Evolutionary conservation across 148 eudicot genomes (phyloP), one percentile per base, ranked within the genome.

Genomic region (Talinum fruticosum): DNA sequence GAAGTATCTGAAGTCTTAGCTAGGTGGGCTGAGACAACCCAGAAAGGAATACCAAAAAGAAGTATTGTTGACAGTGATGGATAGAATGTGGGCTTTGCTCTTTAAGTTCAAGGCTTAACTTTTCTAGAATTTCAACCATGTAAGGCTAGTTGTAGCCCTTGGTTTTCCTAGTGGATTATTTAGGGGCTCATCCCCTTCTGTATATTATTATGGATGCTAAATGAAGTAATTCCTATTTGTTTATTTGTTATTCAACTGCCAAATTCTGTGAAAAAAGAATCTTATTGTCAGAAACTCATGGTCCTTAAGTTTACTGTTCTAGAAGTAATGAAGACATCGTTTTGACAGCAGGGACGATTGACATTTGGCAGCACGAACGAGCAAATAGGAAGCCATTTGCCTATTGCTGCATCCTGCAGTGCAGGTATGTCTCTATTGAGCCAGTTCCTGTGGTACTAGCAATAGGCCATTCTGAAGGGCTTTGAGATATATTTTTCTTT

Each of bases 11-110:
- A 88, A 84, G 59, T 87, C 72, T 87, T 92, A 45, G 80, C 86
- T 1, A 83, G 87, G 77, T 87, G 92, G 88, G 93, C 90, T 30
- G 85, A 89, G 87, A 87, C 78, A 86, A 87, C 87, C 79, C 85
- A 81, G 84, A 87, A 72, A 72, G 80, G 83, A 70, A 80, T 77
- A 62, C 76, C 75, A 75, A 72, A 78, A 76, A 78, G 80, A 71
- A 80, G 62, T 74, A 68, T 66, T 54, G 75, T 75, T 80, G 70
- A 34, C 51, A n/a, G 47, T 38, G 73, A 82, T 66, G 64, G 23
- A 0, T 76, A 77, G 73, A 53, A 19, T 57, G 66, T 24, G 34
- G 53, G 21, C 64, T 47, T 37, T 66, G 32, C 28, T 66, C 35
- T 28, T 7, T 19, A 28, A 26, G 38, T 10, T 29, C 61, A 29